phyloP scores from a whole-genome alignment of 108 stramenopile species.

The Skeletonema menzelii region DNA sequence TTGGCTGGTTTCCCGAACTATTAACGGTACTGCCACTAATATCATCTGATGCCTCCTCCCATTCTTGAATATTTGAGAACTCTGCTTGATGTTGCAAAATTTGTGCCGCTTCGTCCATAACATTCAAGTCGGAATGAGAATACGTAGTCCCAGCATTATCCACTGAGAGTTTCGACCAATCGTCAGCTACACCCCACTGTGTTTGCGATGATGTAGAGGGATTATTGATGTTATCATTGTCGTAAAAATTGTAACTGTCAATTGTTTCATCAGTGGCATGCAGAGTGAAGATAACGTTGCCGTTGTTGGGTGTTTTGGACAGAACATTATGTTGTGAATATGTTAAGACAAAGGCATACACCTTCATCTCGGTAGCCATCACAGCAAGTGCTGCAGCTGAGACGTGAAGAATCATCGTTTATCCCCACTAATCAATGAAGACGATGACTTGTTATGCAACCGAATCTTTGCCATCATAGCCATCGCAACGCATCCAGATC shows the following conservation, averaged over 20 bases:
- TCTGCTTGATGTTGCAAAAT: conserved; percentile 5
- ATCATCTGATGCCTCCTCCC: conserved; percentile 3
- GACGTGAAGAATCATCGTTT: not conserved
- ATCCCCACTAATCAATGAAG: too few relatives aligned
- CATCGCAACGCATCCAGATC: too few relatives aligned
- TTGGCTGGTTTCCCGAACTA: not conserved
- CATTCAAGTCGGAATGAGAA: not conserved
- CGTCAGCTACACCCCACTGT: conserved; percentile 28
- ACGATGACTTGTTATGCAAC: too few relatives aligned
- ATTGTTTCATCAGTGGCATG: conserved; percentile 14
- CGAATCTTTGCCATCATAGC: too few relatives aligned
- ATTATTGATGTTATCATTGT: not conserved
- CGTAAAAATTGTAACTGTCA: conserved; percentile 13
- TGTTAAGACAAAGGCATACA: not conserved
- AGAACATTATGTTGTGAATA: not conserved
- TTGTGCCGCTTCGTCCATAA: conserved; percentile 6
- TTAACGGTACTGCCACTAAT: not conserved
- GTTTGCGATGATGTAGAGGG: not conserved
- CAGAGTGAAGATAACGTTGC: conserved; percentile 9
- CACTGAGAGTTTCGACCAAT: conserved; percentile 9
- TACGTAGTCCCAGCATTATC: not conserved
- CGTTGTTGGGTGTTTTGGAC: not conserved
- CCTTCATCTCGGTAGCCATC: not conserved
- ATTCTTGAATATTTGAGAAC: not conserved
- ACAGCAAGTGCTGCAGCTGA: not conserved